These are phyloP conservation scores for Flaveria trinervia DNA, from an alignment of 129 eudicot genomes.

Conservation along the genomic window DNA sequence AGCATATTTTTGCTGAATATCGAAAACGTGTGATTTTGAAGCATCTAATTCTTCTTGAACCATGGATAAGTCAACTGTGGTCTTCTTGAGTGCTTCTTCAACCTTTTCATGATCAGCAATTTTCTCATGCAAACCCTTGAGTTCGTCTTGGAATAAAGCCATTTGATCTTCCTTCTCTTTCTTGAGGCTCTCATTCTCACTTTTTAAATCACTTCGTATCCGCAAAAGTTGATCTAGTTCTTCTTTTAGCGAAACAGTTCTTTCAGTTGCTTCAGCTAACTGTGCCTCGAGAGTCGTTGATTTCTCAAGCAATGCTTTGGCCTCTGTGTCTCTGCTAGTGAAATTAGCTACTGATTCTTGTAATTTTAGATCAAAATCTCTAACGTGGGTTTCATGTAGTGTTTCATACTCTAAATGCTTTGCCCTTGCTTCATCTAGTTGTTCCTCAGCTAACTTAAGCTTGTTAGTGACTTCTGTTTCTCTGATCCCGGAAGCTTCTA, in stretches of 20 bases:
- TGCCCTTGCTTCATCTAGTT: slow-evolving; percentile 59
- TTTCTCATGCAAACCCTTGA: slow-evolving; percentile 57
- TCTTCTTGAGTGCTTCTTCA: slow-evolving; percentile 62
- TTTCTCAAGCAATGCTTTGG: slow-evolving; percentile 59
- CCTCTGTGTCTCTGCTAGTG: slow-evolving; percentile 64
- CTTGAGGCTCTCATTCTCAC: slow-evolving; percentile 59
- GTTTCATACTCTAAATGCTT: slow-evolving; percentile 61
- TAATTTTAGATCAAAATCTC: slow-evolving; percentile 66
- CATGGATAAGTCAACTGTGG: slow-evolving; percentile 50
- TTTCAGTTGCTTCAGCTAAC: slow-evolving; percentile 57
- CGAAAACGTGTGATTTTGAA: slow-evolving; percentile 50
- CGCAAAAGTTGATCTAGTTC: slow-evolving; percentile 56
- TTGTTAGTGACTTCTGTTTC: slow-evolving; percentile 67
- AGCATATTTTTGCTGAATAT: slow-evolving; percentile 45
- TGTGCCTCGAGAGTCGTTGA: slow-evolving; percentile 53
- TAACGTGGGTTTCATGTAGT: slow-evolving; percentile 47
- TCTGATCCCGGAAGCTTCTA: slow-evolving; percentile 53
- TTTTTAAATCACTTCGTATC: slow-evolving; percentile 57
- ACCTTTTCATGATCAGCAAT: slow-evolving; percentile 65
- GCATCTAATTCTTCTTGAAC: slow-evolving; percentile 58
- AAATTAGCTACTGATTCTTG: slow-evolving; percentile 61
- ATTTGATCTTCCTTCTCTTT: slow-evolving; percentile 62
- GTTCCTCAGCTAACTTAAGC: slow-evolving; percentile 68
- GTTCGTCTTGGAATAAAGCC: slow-evolving; percentile 62
- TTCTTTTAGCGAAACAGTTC: slow-evolving; percentile 43